phyloP scores from a whole-genome alignment of 2,329 filamentous ascomycete genomes.

The Achaetomium macrosporum region DNA sequence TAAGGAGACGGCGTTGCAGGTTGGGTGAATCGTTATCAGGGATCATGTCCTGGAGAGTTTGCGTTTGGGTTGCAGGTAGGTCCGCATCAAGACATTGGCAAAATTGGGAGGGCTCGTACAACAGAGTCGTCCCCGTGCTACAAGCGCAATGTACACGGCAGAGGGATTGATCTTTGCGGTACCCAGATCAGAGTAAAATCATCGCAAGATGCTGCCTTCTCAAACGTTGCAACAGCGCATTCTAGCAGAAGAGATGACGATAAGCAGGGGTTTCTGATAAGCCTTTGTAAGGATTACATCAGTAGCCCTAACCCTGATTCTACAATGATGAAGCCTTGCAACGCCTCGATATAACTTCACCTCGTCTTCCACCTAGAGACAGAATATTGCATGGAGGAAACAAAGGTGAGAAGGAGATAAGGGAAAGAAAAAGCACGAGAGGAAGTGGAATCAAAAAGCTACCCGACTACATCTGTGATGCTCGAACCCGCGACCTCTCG shows the following conservation, averaged over 20 bases:
- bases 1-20: not conserved
- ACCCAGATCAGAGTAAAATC: not conserved
- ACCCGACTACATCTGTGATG: not conserved
- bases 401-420: not conserved
- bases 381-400: not conserved
- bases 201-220: conserved; percentile 4
- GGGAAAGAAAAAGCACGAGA: not conserved
- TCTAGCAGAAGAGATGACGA: not conserved
- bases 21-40: not conserved
- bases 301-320: not conserved
- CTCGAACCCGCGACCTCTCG: too few relatives aligned
- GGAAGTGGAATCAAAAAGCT: not conserved
- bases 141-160: not conserved
- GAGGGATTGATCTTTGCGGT: not conserved
- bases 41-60: not conserved
- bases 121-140: not conserved
- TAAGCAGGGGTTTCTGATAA: not conserved
- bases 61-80: conserved; percentile 11
- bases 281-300: not conserved
- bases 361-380: too few relatives aligned
- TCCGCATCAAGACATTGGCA: conserved; percentile 14
- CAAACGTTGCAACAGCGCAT: not conserved
- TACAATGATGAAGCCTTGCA: not conserved
- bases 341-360: too few relatives aligned
- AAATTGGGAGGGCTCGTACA: conserved; percentile 10